Evolutionary conservation across 2,329 filamentous ascomycete genomes (phyloP), one percentile per base, ranked within the genome.

Genomic region (Monosporascus sp.): DNA sequence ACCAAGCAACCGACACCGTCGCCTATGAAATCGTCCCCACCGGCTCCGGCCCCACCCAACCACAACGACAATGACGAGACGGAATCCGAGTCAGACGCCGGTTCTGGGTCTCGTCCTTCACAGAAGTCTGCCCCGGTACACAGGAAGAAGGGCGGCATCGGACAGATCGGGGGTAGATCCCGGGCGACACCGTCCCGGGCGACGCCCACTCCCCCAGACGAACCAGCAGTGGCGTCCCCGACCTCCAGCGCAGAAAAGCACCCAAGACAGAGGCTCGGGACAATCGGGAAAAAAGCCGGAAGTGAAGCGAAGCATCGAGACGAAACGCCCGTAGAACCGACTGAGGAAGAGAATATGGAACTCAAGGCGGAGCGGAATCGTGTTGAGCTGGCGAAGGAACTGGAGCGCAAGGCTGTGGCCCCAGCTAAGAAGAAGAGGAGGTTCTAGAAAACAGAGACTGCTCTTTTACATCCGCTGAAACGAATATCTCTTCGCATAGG

Each of bases 351-450:
- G 57, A 62, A 60, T 7, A 61, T 68, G 15, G 62, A 67, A 49
- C 60, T 65, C 27, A 70, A 72, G 52, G 77, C 78, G 3, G 75
- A 80, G 54, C 70, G 77, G 37, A 77, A 75, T 55, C 72, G 79
- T 49, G 71, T 74, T n/a, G 77, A 82, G 58, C 65, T 81, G 27
- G 75, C 78, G 52, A 72, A 68, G 52, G 77, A 82, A 37, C 65
- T 81, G 15, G 74, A 80, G 57, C 74, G 64, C 54, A 79, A 78
- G 60, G 73, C 73, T 3, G 72, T 75, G 0, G 74, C 73, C 18
- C 80, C 80, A 5, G 72, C 70, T 7, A 80, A 76, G 65, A 83
- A 83, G 70, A 83, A 81, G 67, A 71, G 80, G 44, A 78, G 73
- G 49, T 83, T 83, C 56, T 83, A 63, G 65, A 24, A 11, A 8